Conservation (phyloP, 2,329 filamentous ascomycete species). For the Cercospora sojina region DNA sequence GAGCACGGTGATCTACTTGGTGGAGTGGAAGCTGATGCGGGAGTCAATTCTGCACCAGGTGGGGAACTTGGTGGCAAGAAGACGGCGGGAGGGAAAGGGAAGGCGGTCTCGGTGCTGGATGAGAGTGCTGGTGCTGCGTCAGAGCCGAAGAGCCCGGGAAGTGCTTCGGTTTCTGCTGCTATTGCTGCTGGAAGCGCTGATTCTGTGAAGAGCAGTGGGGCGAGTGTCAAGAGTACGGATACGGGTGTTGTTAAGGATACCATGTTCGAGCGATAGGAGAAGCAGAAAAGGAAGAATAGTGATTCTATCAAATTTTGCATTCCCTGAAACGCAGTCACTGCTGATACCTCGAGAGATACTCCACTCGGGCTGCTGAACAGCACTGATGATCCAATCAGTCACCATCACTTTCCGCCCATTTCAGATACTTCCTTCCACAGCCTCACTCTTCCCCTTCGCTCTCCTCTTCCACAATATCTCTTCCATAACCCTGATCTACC, state of each 20-base stretch:
- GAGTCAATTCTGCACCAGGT: conserved; percentile 23
- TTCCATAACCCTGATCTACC: neutral
- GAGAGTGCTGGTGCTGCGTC: conserved; percentile 7
- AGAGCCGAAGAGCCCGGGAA: conserved; percentile 9
- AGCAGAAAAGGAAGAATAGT: neutral
- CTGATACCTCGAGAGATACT: too few species aligned
- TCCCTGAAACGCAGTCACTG: neutral
- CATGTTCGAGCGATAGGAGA: conserved; percentile 40
- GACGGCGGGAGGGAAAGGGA: conserved; percentile 29
- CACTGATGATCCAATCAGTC: too few species aligned
- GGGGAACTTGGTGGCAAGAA: conserved; percentile 17
- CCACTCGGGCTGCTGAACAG: too few species aligned
- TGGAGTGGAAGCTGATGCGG: conserved; percentile 50
- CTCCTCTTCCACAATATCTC: neutral
- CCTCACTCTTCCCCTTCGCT: neutral
- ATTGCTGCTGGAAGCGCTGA: neutral
- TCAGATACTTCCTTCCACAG: neutral
- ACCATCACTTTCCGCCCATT: too few species aligned
- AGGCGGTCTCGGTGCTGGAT: conserved; percentile 22
- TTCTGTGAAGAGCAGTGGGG: conserved; percentile 17
- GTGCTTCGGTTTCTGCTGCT: neutral
- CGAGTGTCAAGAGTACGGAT: conserved; percentile 26
- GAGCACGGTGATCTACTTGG: conserved; percentile 58
- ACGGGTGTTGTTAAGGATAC: conserved; percentile 37
- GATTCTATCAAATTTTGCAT: neutral